Percentiles rank a stretch among this genome's conserved stretches.
Conservation (phyloP, 768 basidiomycete genomes). For the Imleria badia region DNA sequence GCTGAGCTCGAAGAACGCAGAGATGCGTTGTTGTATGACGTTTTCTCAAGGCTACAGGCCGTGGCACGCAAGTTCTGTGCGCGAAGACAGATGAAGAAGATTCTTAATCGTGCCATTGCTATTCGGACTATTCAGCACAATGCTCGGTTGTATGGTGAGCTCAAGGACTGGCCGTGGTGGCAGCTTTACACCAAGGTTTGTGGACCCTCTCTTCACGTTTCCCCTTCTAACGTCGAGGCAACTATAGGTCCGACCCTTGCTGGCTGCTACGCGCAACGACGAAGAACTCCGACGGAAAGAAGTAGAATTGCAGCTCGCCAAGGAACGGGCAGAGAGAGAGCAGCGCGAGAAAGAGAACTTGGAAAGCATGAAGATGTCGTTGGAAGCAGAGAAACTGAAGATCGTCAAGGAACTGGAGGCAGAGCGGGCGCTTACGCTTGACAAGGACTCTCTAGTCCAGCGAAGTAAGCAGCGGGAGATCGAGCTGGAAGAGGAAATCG, state of each 20-base stretch:
- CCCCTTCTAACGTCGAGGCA: constrained; percentile 7
- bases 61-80: constrained; percentile 82
- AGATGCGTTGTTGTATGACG: constrained; percentile 82
- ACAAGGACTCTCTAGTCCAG: constrained; percentile 82
- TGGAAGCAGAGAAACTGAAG: constrained; percentile 82
- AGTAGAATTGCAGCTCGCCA: constrained; percentile 73
- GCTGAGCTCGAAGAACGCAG: constrained; percentile 94
- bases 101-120: constrained; percentile 88
- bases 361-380: constrained; percentile 74
- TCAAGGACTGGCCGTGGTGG: constrained; percentile 99
- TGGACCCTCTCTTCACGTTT: not conserved
- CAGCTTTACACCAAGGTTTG: constrained; percentile 89
- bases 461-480: constrained; percentile 83
- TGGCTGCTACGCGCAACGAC: constrained; percentile 90
- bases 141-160: constrained; percentile 84
- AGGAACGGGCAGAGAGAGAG: constrained; percentile 86
- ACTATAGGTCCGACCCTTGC: constrained; percentile 80
- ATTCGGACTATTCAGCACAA: constrained; percentile 93
- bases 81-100: constrained; percentile 89
- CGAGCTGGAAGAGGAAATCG: constrained; percentile 83
- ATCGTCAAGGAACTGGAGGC: constrained; percentile 80
- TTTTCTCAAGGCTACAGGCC: constrained; percentile 89
- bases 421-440: constrained; percentile 73
- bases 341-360: constrained; percentile 76
- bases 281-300: constrained; percentile 90